Conservation (phyloP, 2,329 filamentous ascomycete genomes). For the Aspergillus flavus region DNA sequence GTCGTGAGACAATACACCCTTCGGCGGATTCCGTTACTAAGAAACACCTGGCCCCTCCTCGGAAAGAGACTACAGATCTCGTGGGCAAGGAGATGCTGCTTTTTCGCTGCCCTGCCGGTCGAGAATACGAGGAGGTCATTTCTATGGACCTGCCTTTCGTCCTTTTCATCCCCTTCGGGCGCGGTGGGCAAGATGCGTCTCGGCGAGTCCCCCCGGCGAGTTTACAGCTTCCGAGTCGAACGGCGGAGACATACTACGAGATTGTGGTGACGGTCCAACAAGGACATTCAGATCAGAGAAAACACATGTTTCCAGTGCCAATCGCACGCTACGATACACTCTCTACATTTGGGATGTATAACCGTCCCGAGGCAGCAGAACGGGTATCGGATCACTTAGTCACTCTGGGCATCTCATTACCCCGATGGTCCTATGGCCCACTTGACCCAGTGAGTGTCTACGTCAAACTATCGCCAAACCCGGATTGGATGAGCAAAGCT, state of each 20-base stretch:
- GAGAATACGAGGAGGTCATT: conserved; percentile 84
- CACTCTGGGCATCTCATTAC: conserved; percentile 86
- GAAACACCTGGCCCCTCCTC: conserved; percentile 84
- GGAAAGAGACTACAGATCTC: conserved; percentile 87
- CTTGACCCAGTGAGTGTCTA: conserved; percentile 94
- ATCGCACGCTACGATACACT: conserved; percentile 93
- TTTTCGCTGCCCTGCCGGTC: conserved; percentile 81
- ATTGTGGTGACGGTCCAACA: conserved; percentile 95
- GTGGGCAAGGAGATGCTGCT: conserved; percentile 95
- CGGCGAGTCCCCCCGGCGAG: conserved; percentile 89
- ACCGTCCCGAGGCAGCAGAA: conserved; percentile 86
- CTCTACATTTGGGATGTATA: conserved; percentile 99
- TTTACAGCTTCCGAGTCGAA: conserved; percentile 84
- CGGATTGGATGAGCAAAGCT: conserved; percentile 87
- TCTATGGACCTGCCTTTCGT: conserved; percentile 98
- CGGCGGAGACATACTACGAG: conserved; percentile 97
- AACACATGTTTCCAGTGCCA: conserved; percentile 88
- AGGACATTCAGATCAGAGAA: conserved; percentile 81
- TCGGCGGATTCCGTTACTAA: conserved; percentile 92
- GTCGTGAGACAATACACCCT: conserved; percentile 94
- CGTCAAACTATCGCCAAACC: conserved; percentile 89
- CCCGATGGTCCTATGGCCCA: conserved; percentile 94
- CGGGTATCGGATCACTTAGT: conserved; percentile 87
- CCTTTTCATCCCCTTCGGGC: conserved; percentile 93
- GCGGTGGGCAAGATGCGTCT: conserved; percentile 86